Evolutionary conservation across 73 alveolate species (phyloP).

Genomic region (Tetrahymena borealis): DNA sequence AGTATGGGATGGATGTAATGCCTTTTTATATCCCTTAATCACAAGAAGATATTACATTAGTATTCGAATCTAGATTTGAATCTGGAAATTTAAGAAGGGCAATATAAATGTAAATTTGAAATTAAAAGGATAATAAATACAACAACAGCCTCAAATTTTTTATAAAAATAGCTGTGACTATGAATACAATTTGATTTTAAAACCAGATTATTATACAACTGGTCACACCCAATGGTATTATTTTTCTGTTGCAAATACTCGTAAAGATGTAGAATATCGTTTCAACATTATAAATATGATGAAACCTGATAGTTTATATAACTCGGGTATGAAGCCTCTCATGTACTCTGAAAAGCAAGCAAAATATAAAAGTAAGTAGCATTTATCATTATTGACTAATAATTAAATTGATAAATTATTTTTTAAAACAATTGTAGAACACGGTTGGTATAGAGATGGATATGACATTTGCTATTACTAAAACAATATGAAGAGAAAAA

Average conservation of each 20-base stretch:
- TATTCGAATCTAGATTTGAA: constrained; percentile 98
- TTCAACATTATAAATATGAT: constrained; percentile 98
- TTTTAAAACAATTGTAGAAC: constrained; percentile 6
- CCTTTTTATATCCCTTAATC: constrained; percentile 60
- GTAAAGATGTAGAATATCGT: constrained; percentile 85
- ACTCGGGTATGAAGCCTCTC: constrained; percentile 92
- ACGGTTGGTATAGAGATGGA: constrained; percentile 91
- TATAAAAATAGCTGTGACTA: constrained; percentile 52
- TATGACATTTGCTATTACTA: constrained; percentile 77
- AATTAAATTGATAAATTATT: background rate
- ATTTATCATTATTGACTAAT: background rate
- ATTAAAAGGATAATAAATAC: background rate
- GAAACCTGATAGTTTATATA: constrained; percentile 95
- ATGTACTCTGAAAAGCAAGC: constrained; percentile 72
- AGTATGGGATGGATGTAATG: constrained; percentile 34
- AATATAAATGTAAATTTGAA: constrained; percentile 47
- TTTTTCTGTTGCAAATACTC: constrained; percentile 90
- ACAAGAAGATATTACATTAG: constrained; percentile 76
- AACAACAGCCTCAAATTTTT: no score
- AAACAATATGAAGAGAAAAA: constrained; percentile 81
- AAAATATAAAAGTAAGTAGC: constrained; percentile 49
- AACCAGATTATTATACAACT: constrained; percentile 97
- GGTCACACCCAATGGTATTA: constrained; percentile 99
- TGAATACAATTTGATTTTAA: constrained; percentile 94
- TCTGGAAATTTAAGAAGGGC: constrained; percentile 96